phyloP scores from a whole-genome alignment of 2,329 filamentous ascomycete species.

The Magnaporthiopsis incrustans region DNA sequence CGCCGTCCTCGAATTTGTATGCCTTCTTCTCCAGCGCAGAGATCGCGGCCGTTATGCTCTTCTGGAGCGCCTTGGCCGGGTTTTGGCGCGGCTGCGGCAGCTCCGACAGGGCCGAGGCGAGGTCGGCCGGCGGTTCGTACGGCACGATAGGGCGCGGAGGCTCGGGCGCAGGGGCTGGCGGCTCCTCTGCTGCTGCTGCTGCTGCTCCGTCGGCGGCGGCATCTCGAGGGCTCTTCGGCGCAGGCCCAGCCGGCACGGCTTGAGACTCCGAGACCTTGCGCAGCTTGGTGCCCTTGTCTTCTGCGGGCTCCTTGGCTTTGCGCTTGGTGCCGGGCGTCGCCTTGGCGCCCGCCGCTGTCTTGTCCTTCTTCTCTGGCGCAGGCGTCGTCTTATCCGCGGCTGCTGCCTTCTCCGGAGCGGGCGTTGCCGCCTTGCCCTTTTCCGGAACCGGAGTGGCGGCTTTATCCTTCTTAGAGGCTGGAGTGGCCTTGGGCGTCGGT shows the following conservation, averaged over 20 bases:
- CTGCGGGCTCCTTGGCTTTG: constrained; percentile 49
- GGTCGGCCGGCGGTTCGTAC: constrained; percentile 43
- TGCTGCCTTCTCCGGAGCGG: background rate
- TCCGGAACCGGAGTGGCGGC: constrained; percentile 26
- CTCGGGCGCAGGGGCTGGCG: constrained; percentile 9
- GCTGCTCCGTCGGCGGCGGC: background rate
- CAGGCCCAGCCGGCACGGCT: constrained; percentile 21
- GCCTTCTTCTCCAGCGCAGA: constrained; percentile 58
- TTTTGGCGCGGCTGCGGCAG: constrained; percentile 58
- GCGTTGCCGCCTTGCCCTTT: constrained; percentile 21
- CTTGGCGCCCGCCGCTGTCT: background rate
- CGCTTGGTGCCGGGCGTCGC: constrained; percentile 33
- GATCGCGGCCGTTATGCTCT: constrained; percentile 59
- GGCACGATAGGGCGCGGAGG: constrained; percentile 15
- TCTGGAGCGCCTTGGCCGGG: constrained; percentile 62
- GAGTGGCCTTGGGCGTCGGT: constrained; percentile 21
- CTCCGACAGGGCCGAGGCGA: constrained; percentile 41
- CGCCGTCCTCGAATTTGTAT: constrained; percentile 52
- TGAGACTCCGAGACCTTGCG: constrained; percentile 49
- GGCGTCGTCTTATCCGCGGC: constrained; percentile 11
- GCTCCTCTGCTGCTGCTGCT: too few species aligned
- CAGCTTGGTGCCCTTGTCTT: constrained; percentile 45
- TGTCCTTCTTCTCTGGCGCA: constrained; percentile 28
- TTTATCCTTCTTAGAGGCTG: background rate
- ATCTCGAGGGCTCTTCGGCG: background rate